A percentile compares a stretch with the other conserved stretches of the same genome.
Conservation (phyloP, 2,329 filamentous ascomycete genomes). For the Alternaria novae-zelandiae region DNA sequence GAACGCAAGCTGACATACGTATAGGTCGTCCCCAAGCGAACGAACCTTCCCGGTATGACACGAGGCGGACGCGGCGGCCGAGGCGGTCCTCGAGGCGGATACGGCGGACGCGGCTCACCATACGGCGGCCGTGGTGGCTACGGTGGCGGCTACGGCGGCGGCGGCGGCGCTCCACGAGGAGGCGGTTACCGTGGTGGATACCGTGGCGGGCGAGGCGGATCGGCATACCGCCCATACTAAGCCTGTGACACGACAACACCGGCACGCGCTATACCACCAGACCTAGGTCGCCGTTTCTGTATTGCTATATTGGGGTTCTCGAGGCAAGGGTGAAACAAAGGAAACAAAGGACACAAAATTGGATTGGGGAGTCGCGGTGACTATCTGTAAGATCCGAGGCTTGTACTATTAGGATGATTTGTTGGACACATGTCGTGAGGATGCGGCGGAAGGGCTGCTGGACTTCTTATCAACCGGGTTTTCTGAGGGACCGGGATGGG, state of each 20-base stretch:
- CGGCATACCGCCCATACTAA: conserved; percentile 27
- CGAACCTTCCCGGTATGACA: conserved; percentile 93
- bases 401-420: conserved; percentile 11
- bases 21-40: conserved; percentile 87
- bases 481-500: background rate
- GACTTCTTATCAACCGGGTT: background rate
- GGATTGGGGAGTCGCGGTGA: conserved; percentile 10
- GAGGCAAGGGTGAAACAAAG: background rate
- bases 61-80: conserved; percentile 73
- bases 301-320: background rate
- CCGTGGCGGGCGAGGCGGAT: conserved; percentile 37
- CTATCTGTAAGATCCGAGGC: conserved; percentile 2
- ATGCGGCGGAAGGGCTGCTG: background rate
- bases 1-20: conserved; percentile 22
- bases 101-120: conserved; percentile 61
- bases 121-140: conserved; percentile 46
- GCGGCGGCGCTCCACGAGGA: conserved; percentile 47
- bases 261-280: background rate
- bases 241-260: background rate
- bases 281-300: conserved; percentile 3
- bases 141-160: conserved; percentile 41
- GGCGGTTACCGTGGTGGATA: conserved; percentile 52
- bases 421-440: conserved; percentile 1
- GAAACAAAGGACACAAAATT: conserved; percentile 7
- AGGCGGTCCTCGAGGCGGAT: conserved; percentile 52